Conservation (phyloP, 805 yeast species). For the Wickerhamiella galacta region DNA sequence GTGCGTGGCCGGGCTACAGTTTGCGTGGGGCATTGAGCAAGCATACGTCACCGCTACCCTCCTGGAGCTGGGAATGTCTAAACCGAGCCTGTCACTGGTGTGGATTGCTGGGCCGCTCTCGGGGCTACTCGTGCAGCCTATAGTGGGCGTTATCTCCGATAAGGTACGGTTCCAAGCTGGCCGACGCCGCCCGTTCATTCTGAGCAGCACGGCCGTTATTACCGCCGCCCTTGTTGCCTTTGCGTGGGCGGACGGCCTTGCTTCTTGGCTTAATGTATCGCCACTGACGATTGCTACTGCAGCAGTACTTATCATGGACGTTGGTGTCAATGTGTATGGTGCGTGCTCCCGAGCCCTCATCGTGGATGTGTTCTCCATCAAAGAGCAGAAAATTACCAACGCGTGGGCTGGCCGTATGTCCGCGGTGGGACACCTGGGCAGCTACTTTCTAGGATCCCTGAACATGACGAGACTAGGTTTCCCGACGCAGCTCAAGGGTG, state of each 20-base stretch:
- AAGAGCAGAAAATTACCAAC: conserved; percentile 41
- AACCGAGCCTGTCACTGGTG: conserved; percentile 35
- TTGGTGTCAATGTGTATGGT: conserved; percentile 41
- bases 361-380: conserved; percentile 41
- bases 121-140: conserved; percentile 48
- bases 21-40: conserved; percentile 52
- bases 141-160: conserved; percentile 44
- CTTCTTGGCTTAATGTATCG: conserved; percentile 24
- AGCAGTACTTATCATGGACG: conserved; percentile 40
- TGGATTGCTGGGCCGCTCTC: conserved; percentile 57
- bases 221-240: conserved; percentile 29
- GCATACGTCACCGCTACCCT: conserved; percentile 47
- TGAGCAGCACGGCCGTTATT: conserved; percentile 37
- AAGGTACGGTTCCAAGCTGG: conserved; percentile 24
- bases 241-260: conserved; percentile 26
- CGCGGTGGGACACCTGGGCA: conserved; percentile 40
- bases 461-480: conserved; percentile 26
- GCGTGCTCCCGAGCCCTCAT: conserved; percentile 45
- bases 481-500: conserved; percentile 37
- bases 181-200: conserved; percentile 39
- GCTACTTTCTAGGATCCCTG: conserved; percentile 36
- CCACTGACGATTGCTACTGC: conserved; percentile 17
- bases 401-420: conserved; percentile 56
- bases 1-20: conserved; percentile 40
- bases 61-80: conserved; percentile 44